These are phyloP conservation scores for Helotiales sp. DNA, from an alignment of 2,329 filamentous ascomycete species.

Conservation along the genomic window DNA sequence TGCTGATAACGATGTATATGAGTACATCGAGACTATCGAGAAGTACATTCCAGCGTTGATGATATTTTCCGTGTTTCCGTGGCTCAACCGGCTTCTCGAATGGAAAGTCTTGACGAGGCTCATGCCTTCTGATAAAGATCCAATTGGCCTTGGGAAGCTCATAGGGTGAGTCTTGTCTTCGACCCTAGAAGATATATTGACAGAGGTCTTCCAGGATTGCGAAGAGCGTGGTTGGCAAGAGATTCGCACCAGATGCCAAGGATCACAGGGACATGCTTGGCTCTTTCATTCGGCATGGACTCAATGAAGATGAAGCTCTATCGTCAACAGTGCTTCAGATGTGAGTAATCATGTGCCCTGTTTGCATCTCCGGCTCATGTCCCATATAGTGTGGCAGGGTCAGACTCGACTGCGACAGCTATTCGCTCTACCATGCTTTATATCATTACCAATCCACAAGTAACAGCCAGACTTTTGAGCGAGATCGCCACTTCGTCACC, in stretches of 20 bases:
- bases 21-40: slow-evolving; percentile 41
- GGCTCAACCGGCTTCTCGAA: slow-evolving; percentile 4
- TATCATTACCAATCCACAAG: slow-evolving; percentile 49
- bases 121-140: slow-evolving; percentile 27
- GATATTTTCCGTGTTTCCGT: slow-evolving; percentile 9
- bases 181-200: not conserved
- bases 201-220: not conserved
- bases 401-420: slow-evolving; percentile 56
- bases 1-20: slow-evolving; percentile 48
- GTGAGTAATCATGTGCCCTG: no score
- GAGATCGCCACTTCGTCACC: slow-evolving; percentile 42
- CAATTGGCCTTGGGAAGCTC: slow-evolving; percentile 41
- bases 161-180: slow-evolving; percentile 43
- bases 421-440: slow-evolving; percentile 54
- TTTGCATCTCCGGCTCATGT: no score
- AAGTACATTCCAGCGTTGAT: slow-evolving; percentile 4
- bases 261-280: not conserved
- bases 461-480: slow-evolving; percentile 44
- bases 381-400: slow-evolving; percentile 27
- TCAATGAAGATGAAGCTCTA: not conserved
- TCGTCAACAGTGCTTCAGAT: not conserved
- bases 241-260: not conserved
- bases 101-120: slow-evolving; percentile 4
- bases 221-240: not conserved
- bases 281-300: not conserved